Evolutionary conservation across 192 early-diverging fungal genomes (phyloP), one percentile per base, ranked within the genome.

Genomic region (Chytriomyces hyalinus): DNA sequence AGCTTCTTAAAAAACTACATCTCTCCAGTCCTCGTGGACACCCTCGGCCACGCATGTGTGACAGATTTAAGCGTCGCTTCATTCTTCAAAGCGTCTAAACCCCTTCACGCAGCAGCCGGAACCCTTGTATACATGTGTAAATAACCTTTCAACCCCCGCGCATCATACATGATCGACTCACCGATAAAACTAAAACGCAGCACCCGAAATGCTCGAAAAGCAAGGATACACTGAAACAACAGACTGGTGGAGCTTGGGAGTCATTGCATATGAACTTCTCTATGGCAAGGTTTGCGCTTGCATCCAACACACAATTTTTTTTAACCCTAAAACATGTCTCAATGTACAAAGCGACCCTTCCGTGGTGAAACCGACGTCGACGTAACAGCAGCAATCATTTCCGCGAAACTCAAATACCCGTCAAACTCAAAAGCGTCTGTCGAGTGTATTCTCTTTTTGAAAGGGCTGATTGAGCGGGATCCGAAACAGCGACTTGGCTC

Each of bases 51-150:
- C 81, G 92, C 90, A 10, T 94, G 93, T 75, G 79, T 98, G 81
- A 94, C 94, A 44, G 97, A 98, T 81, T 98, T 98, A 73, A 97
- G 97, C 83, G 94, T 98, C 80, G 95, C 96, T 11, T 93, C 93
- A 17, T 87, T 91, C 49, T 92, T 86, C 70, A 84, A 87, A 53
- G 83, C 83, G 6, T 82, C 84, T 6, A 91, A 91, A 65, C 90
- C 88, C 20, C 80, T 97, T 67, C 94, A 89, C 7, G 92, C 94
- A 46, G 90, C 92, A 6, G 94, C 97, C 6, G 96, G 97, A 20
- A 96, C 93, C 11, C 90, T 92, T 63, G 91, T 92, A 28, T 98
- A 98, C 73, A 97, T 98, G 95, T 83, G 85, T 87, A 80, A 22
- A 62, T n/a, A 57, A n/a, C 13, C 53, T 57, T 26, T 13, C 17